Evolutionary conservation across 2,329 filamentous ascomycete species (phyloP).

Genomic region (Laburnicola sp.): DNA sequence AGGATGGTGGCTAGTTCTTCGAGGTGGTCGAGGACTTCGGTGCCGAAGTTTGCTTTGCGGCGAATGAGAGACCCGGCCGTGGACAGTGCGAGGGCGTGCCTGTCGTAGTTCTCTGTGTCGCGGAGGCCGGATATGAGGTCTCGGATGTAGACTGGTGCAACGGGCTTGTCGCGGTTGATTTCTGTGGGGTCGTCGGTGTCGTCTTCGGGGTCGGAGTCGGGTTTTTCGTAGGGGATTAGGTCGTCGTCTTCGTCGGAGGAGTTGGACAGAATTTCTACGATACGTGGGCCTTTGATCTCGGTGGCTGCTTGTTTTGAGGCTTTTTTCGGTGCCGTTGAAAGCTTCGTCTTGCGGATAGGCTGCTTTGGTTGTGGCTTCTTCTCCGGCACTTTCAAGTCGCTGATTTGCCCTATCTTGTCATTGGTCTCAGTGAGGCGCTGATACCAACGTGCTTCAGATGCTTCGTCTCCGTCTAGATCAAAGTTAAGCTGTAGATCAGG

Average conservation of each 20-base stretch:
- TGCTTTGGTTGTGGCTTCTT: slow-evolving; percentile 3
- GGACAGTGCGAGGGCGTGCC: slow-evolving; percentile 75
- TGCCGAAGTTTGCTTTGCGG: slow-evolving; percentile 84
- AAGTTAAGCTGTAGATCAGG: slow-evolving; percentile 77
- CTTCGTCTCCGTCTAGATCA: slow-evolving; percentile 75
- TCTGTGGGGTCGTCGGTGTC: slow-evolving; percentile 91
- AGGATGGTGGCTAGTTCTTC: slow-evolving; percentile 78
- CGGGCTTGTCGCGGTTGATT: slow-evolving; percentile 78
- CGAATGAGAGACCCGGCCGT: slow-evolving; percentile 81
- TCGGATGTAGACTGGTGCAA: slow-evolving; percentile 85
- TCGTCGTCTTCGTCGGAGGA: slow-evolving; percentile 55
- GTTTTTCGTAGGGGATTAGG: slow-evolving; percentile 78
- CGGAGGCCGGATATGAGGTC: slow-evolving; percentile 79
- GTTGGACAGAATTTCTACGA: slow-evolving; percentile 59
- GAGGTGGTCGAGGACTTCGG: slow-evolving; percentile 81
- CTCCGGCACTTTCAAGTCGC: slow-evolving; percentile 18
- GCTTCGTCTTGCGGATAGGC: slow-evolving; percentile 11
- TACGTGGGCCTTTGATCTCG: slow-evolving; percentile 46
- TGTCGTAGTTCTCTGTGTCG: slow-evolving; percentile 81
- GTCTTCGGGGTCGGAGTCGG: slow-evolving; percentile 85
- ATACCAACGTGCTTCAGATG: slow-evolving; percentile 74
- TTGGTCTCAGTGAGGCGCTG: slow-evolving; percentile 64
- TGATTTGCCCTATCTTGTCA: slow-evolving; percentile 62
- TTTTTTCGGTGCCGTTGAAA: slow-evolving; percentile 1
- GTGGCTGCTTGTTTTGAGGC: slow-evolving; percentile 20